Base-by-base conservation (phyloP, 2,329 filamentous ascomycete genomes). In the Parastagonospora avenae region DNA sequence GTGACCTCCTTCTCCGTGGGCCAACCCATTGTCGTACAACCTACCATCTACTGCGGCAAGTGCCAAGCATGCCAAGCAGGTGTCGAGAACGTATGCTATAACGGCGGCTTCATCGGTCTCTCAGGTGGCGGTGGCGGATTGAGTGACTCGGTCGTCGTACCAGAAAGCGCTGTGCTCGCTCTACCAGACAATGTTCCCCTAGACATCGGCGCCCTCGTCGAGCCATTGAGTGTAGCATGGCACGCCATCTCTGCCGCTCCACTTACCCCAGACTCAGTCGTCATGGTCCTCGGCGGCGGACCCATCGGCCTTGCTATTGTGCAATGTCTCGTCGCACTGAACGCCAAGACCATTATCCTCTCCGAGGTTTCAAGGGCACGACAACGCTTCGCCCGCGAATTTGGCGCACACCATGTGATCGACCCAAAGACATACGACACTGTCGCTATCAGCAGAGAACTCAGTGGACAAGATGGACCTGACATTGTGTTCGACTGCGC, bases 181-280 rank as follows among this genome's bases (percentile, higher is more conserved):
- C 71, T 86, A 0, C 82, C 85, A 0, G 74, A 79, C 4, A 77
- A 79, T 42, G 71, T 85, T 8, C 73, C 77, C 0, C 74, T 84
- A 15, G 79, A 84, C 36, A 73, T 83, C 12, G 82, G 66, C 46
- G 85, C 85, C 0, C 74, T 88, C 2, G 80, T 87, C 6, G 85
- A 88, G 57, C 85, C 86, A 0, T 72, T 88, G 2, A 76, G 83
- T 0, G 85, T 88, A 0, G 84, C 82, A 8, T 87, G 85, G 85
- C 85, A 88, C 59, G 85, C 84, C 0, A 79, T 86, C 8, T 76
- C 77, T 4, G 72, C 80, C 4, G 77, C 77, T 0, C 76, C 77
- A 0, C 68, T 84, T 31, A 76, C 76, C 10, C 51, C 70, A 2
- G 78, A 77, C 1, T 76, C 81, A 11, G 76, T 74, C 1, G 80